Conservation (phyloP, 768 basidiomycete genomes). For the Amanita rubescens region DNA sequence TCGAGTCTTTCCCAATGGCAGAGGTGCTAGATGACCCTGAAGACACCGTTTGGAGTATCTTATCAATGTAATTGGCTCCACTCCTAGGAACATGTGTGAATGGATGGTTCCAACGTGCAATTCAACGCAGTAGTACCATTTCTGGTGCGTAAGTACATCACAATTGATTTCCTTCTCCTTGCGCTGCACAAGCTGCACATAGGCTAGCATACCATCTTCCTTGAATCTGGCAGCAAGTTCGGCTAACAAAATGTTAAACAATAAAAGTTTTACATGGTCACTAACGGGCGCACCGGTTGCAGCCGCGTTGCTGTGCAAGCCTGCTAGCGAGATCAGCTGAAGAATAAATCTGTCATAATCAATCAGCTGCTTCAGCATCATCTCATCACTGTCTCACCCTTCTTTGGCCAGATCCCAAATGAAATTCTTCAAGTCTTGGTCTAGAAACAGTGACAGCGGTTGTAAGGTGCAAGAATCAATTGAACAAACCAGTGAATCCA, state of each 20-base stretch:
- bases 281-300: conserved; percentile 47
- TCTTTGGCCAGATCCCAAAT: conserved; percentile 88
- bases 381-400: conserved; percentile 38
- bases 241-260: conserved; percentile 30
- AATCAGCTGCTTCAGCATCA: conserved; percentile 2
- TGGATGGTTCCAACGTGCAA: not conserved
- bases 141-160: conserved; percentile 90
- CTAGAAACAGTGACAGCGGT: conserved; percentile 22
- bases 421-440: conserved; percentile 74
- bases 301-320: conserved; percentile 80
- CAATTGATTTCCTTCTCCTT: conserved; percentile 86
- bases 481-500: conserved; percentile 57
- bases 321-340: conserved; percentile 84
- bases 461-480: not conserved
- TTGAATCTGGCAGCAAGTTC: conserved; percentile 78
- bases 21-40: conserved; percentile 88
- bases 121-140: conserved; percentile 57
- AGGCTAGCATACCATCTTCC: conserved; percentile 88
- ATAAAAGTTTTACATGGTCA: not conserved
- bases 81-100: conserved; percentile 43
- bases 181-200: conserved; percentile 80
- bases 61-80: conserved; percentile 86
- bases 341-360: conserved; percentile 55
- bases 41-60: conserved; percentile 75
- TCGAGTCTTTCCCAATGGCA: conserved; percentile 79